Percentiles rank a stretch among this genome's conserved stretches.
phyloP scores from a whole-genome alignment of 2,329 filamentous ascomycete genomes.

The Diaporthe sp. region DNA sequence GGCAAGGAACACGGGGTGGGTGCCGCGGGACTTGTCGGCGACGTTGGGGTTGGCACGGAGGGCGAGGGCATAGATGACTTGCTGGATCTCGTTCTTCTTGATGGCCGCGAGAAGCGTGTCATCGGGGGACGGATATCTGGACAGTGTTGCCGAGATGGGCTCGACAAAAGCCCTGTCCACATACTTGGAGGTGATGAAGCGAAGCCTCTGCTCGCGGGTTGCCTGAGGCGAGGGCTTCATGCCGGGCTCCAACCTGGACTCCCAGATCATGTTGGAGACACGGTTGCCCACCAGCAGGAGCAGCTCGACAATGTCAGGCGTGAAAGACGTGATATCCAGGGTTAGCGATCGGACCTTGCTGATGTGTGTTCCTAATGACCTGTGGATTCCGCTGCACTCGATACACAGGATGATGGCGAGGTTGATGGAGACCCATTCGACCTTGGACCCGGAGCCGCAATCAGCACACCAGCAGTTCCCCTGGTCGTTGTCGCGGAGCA shows the following conservation, averaged over 20 bases:
- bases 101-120: conserved; percentile 92
- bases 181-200: conserved; percentile 96
- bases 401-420: conserved; percentile 96
- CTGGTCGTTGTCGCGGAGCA: conserved; percentile 89
- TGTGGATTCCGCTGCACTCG: conserved; percentile 97
- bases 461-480: conserved; percentile 96
- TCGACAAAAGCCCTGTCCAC: conserved; percentile 87
- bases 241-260: conserved; percentile 82
- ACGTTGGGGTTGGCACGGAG: conserved; percentile 89
- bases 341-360: conserved; percentile 97
- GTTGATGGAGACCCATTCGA: conserved; percentile 99
- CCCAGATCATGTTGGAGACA: conserved; percentile 97
- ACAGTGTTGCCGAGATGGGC: conserved; percentile 80
- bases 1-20: conserved; percentile 90
- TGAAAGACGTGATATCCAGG: conserved; percentile 95
- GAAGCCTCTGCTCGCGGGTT: conserved; percentile 89
- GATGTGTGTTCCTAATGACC: conserved; percentile 96
- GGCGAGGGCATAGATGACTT: conserved; percentile 91
- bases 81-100: conserved; percentile 95
- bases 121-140: conserved; percentile 82
- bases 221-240: conserved; percentile 83
- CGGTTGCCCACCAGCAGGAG: conserved; percentile 92
- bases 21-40: conserved; percentile 86
- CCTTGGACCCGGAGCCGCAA: conserved; percentile 90
- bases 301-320: conserved; percentile 95